These are phyloP conservation scores for Neurospora sp. DNA, from an alignment of 495 filamentous ascomycete genomes.

Conservation along the genomic window DNA sequence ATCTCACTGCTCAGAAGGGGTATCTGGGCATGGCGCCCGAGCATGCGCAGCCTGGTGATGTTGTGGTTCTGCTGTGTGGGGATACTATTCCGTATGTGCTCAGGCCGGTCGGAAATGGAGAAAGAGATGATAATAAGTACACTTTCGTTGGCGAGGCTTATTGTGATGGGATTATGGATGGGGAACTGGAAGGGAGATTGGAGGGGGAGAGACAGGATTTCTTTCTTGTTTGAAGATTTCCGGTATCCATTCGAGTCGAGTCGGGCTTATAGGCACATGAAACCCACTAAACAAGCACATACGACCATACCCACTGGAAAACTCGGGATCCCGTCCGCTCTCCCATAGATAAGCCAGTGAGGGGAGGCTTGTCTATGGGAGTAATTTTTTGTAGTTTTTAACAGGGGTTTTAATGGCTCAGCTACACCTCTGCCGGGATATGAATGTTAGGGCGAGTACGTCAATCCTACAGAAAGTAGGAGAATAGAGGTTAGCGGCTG, in stretches of 20 bases:
- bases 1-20: conserved; percentile 3
- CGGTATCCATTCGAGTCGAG: too few relatives aligned
- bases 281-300: background rate
- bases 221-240: background rate
- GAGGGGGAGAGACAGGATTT: background rate
- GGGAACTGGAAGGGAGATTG: conserved; percentile 1
- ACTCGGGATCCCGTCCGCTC: conserved; percentile 45
- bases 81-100: conserved; percentile 8
- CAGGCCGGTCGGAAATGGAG: background rate
- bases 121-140: background rate
- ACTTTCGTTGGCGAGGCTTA: conserved; percentile 9
- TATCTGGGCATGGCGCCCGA: conserved; percentile 11
- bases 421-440: too few relatives aligned
- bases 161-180: conserved; percentile 14
- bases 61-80: conserved; percentile 6
- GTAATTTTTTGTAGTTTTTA: too few relatives aligned
- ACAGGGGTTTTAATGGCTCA: too few relatives aligned
- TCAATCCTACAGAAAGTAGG: too few relatives aligned
- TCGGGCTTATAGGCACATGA: background rate
- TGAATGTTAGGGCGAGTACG: too few relatives aligned
- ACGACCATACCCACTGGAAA: conserved; percentile 14
- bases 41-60: conserved; percentile 1
- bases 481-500: too few relatives aligned
- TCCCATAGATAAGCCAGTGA: conserved; percentile 32
- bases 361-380: background rate